Base-by-base conservation (phyloP, 202 grass and related monocot genomes). In the Setaria italica region DNA sequence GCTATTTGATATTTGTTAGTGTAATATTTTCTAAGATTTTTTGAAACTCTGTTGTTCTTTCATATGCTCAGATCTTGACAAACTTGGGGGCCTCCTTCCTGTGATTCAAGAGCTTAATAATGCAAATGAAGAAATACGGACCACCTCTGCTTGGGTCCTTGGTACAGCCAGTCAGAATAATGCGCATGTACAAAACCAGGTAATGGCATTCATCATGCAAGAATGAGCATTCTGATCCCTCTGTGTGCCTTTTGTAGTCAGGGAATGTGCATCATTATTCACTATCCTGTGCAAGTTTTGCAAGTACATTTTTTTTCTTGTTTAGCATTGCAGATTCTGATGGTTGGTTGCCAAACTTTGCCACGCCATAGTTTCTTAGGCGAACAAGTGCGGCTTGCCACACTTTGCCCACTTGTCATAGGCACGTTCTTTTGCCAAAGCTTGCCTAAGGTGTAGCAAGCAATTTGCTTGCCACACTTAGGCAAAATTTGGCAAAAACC, bases 161-260 rank as follows among this genome's bases (percentile, higher is more conserved):
- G 94, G 93, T 62, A 99, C 84, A 92, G 94, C 91, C 73, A 76
- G 90, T 89, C 94, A 99, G 83, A 96, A 99, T 79, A 94, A 94
- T 57, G 85, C 87, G 48, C 29, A 90, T 87, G 97, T 99, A 57
- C 93, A 99, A 92, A 87, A 92, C 81, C 94, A 99, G 94, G 93
- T 91, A 92, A 87, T 58, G n/a, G 2, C 49, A 30, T 77, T 76
- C 73, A 57, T 25, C 34, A 33, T 70, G 0, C 50, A 73, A 43
- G 34, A 75, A 54, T 64, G 39, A 62, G 21, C 21, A 79, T 51
- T 59, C 68, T 66, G 33, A 79, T 86, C 66, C 8, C 14, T 64
- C 34, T 1, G 4, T 47, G 33, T 79, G 82, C 15, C 4, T 37
- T 84, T n/a, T 76, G 48, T 62, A 11, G 62, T 34, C 10, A 55